Evolutionary conservation across 2,329 filamentous ascomycete genomes (phyloP), one percentile per base, ranked within the genome.

Genomic region (Nothophoma quercina): DNA sequence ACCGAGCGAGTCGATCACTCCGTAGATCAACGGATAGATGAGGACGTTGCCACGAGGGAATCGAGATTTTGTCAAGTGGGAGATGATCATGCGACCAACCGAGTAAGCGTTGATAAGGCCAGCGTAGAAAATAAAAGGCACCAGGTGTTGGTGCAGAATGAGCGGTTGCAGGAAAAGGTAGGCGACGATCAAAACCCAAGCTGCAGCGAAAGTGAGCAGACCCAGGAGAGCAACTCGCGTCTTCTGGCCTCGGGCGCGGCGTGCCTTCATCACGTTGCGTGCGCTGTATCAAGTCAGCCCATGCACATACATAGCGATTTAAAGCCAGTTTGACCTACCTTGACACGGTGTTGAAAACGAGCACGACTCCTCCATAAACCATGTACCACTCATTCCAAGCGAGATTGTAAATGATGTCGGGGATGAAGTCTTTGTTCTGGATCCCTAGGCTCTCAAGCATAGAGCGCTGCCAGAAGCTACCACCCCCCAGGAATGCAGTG

Each of bases 31-130:
- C 0, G 93, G 93, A 18, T 93, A 74, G 33, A 88, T 83, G 39
- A 98, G 81, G 15, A 97, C 85, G 75, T 98, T 98, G 75, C 87
- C 87, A 81, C 93, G 96, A 5, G 95, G 95, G 78, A 97, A 99
- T 10, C 84, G 83, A 33, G 90, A 84, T 76, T 93, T 90, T 55
- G 93, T 91, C 16, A 99, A 82, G 75, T 99, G 95, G 0, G 93
- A 93, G 34, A 91, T 91, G 76, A 98, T 98, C 80, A 98, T 97
- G 73, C 93, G 89, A 6, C 93, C 93, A 51, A 98, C 93, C 43
- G 89, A 90, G 79, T 97, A 98, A 56, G 95, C 93, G 72, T 98
- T 98, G 70, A 96, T 83, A 51, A 98, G 79, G 48, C 93, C 93
- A 33, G 89, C 88, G 72, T 95, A 97, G 72, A 98, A 82, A 59